These are phyloP conservation scores for Apophysomyces sp. DNA, from an alignment of 371 early-diverging fungal genomes.

Conservation along the genomic window DNA sequence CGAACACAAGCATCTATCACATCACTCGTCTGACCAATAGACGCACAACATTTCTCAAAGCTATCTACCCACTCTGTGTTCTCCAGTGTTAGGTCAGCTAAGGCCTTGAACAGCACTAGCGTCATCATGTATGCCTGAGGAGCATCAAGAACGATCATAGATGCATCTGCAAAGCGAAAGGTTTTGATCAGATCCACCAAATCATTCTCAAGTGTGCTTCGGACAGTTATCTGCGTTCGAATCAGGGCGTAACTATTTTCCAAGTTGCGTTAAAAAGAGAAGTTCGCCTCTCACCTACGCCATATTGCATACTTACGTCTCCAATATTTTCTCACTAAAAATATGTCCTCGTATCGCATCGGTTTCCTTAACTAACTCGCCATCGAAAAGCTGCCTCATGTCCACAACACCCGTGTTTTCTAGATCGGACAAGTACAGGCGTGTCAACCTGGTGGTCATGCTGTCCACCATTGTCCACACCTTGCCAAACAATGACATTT, in stretches of 20 bases:
- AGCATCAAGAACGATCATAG: slow-evolving; percentile 38
- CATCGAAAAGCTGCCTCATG: slow-evolving; percentile 9
- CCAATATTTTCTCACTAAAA: slow-evolving; percentile 49
- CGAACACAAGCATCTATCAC: slow-evolving; percentile 47
- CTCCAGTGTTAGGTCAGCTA: slow-evolving; percentile 23
- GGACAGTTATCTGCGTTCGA: slow-evolving; percentile 34
- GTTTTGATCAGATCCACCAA: slow-evolving; percentile 47
- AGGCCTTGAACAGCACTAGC: slow-evolving; percentile 38
- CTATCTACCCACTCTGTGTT: slow-evolving; percentile 15
- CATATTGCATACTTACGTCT: slow-evolving; percentile 36
- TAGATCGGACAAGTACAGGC: slow-evolving; percentile 30
- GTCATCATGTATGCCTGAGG: slow-evolving; percentile 50
- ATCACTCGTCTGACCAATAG: slow-evolving; percentile 34
- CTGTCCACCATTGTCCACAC: slow-evolving; percentile 55
- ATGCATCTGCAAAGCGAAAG: slow-evolving; percentile 41
- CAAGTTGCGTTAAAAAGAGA: not conserved
- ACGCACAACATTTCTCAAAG: slow-evolving; percentile 37
- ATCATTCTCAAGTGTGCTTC: slow-evolving; percentile 36
- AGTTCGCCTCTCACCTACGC: not conserved
- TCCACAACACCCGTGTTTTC: slow-evolving; percentile 5
- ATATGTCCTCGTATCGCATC: slow-evolving; percentile 39
- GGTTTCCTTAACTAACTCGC: slow-evolving; percentile 22
- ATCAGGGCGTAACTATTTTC: slow-evolving; percentile 29
- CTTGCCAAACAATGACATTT: slow-evolving; percentile 53
- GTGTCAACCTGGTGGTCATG: slow-evolving; percentile 43